These are phyloP conservation scores for Fulvia fulva DNA, from an alignment of 2,329 filamentous ascomycete genomes.

Conservation along the genomic window DNA sequence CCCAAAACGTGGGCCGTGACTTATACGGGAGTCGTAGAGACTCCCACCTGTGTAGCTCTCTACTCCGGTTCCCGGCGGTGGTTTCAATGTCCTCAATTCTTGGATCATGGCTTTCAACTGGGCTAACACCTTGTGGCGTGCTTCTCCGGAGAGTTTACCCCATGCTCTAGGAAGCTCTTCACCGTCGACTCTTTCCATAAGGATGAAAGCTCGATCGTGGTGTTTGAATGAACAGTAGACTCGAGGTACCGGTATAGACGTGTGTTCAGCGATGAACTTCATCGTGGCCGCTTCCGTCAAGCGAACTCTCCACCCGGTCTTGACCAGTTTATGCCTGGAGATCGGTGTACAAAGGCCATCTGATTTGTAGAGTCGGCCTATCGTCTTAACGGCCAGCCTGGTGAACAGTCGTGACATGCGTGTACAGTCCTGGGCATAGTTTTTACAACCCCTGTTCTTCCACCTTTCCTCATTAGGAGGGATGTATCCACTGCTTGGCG, in stretches of 20 bases:
- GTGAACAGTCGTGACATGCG: constrained; percentile 2
- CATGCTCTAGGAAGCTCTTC: constrained; percentile 1
- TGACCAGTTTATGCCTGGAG: constrained; percentile 4
- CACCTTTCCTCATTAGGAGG: too few species aligned
- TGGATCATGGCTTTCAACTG: constrained; percentile 11
- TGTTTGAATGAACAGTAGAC: constrained; percentile 6
- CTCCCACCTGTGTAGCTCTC: constrained; percentile 5
- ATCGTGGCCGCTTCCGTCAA: constrained; percentile 6
- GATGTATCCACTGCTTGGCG: too few species aligned
- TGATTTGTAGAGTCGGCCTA: constrained; percentile 7
- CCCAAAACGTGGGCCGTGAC: constrained; percentile 3
- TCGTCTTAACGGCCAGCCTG: constrained; percentile 4
- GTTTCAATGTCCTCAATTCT: constrained; percentile 5
- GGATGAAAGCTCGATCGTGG: constrained; percentile 3
- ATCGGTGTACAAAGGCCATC: constrained; percentile 9
- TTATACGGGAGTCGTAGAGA: constrained; percentile 11
- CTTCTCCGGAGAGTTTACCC: neutral
- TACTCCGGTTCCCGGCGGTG: neutral
- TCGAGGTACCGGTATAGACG: constrained; percentile 5
- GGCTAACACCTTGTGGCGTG: constrained; percentile 1
- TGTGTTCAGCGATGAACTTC: constrained; percentile 5
- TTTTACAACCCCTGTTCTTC: too few species aligned
- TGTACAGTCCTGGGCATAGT: too few species aligned
- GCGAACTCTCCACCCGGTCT: constrained; percentile 5
- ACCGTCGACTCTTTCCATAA: constrained; percentile 5